Percentiles rank a stretch among this genome's conserved stretches.
phyloP scores from a whole-genome alignment of 2,329 filamentous ascomycete genomes.

The Aspergillus floridensis region DNA sequence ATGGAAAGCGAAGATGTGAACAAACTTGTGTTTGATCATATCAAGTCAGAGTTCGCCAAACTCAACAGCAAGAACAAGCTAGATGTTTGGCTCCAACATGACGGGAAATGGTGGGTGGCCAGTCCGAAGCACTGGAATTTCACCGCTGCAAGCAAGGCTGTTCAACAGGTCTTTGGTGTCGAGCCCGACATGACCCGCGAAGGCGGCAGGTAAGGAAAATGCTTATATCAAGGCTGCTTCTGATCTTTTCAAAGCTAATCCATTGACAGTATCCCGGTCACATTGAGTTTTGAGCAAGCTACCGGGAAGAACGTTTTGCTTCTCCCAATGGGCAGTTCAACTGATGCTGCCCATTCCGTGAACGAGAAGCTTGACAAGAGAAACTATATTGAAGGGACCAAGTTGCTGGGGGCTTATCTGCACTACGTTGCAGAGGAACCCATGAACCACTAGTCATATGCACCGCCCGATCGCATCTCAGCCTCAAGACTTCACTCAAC shows the following conservation, averaged over 20 bases:
- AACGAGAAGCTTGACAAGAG: constrained; percentile 97
- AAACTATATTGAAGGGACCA: constrained; percentile 98
- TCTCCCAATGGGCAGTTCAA: constrained; percentile 95
- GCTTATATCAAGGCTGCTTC: constrained; percentile 1
- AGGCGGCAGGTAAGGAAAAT: constrained; percentile 69
- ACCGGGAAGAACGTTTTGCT: constrained; percentile 97
- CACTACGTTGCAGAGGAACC: constrained; percentile 95
- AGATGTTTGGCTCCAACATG: constrained; percentile 78
- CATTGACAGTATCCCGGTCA: constrained; percentile 82
- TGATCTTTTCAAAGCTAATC: constrained; percentile 21
- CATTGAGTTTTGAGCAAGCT: constrained; percentile 93
- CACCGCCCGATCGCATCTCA: neutral
- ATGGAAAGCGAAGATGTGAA: constrained; percentile 95
- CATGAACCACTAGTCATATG: constrained; percentile 31
- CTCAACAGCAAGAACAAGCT: constrained; percentile 89
- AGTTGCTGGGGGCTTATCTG: constrained; percentile 89
- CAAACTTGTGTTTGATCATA: constrained; percentile 75
- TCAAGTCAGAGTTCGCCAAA: constrained; percentile 81
- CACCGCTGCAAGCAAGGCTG: constrained; percentile 88
- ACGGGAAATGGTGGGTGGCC: constrained; percentile 98
- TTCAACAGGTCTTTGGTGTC: constrained; percentile 89
- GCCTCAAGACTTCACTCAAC: neutral
- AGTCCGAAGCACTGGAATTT: constrained; percentile 99
- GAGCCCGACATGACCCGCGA: constrained; percentile 94
- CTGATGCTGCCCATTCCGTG: constrained; percentile 93